Conservation (phyloP, 169 alveolate species). For the Eimeria brunetti region DNA sequence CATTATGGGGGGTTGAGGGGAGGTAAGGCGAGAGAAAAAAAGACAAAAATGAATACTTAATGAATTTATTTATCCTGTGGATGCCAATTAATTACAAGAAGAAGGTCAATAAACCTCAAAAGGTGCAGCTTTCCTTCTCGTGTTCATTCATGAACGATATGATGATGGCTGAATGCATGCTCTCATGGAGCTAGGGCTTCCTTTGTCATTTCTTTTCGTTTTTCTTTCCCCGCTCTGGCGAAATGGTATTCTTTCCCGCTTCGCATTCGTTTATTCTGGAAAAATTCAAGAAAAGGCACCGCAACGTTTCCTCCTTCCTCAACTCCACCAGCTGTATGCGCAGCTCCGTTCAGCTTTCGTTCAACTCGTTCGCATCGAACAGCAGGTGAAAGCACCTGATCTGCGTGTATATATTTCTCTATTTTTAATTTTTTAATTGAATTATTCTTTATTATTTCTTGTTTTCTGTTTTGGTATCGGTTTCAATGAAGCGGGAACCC, state of each 20-base stretch:
- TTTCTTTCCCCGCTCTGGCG: background rate
- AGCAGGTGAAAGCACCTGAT: background rate
- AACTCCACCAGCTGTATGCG: background rate
- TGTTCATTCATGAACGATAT: background rate
- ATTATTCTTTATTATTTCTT: no score
- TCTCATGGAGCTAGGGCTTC: background rate
- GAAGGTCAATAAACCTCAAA: background rate
- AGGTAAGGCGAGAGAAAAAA: background rate
- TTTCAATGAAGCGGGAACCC: background rate
- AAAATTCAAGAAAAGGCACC: background rate
- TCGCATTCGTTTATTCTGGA: background rate
- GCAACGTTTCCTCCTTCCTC: background rate
- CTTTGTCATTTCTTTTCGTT: background rate
- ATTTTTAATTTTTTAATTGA: no score
- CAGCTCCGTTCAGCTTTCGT: background rate
- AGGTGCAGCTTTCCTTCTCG: background rate
- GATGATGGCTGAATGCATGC: conserved; percentile 10
- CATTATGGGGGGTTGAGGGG: background rate
- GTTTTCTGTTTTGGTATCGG: background rate
- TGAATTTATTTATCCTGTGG: background rate
- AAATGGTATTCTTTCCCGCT: background rate
- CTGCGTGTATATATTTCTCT: background rate
- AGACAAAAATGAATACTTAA: background rate
- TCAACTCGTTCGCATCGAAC: background rate
- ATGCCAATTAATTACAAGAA: background rate